Percentiles rank a stretch among this genome's conserved stretches.
Conservation (phyloP, 2,329 filamentous ascomycete genomes). For the Sporothrix variecibatus region DNA sequence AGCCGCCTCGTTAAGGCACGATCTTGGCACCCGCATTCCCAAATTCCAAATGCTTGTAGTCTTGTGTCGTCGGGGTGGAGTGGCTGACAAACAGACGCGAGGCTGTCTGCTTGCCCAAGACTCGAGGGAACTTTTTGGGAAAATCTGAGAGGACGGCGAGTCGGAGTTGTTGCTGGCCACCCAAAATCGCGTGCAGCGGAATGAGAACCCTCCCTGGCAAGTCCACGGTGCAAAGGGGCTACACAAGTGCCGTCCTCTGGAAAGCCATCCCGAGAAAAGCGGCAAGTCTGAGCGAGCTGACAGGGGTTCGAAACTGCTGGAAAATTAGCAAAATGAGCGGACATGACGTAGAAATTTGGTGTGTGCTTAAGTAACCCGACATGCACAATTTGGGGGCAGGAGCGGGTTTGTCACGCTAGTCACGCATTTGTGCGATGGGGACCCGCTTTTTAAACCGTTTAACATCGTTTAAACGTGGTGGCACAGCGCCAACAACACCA, state of each 20-base stretch:
- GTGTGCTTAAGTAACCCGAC: background rate
- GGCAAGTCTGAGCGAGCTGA: constrained; percentile 15
- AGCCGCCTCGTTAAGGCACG: background rate
- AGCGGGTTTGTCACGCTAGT: background rate
- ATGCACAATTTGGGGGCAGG: background rate
- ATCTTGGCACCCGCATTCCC: background rate
- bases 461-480: too few relatives aligned
- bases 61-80: background rate
- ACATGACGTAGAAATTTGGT: background rate
- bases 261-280: background rate
- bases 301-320: background rate
- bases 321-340: background rate
- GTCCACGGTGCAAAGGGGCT: background rate
- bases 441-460: background rate
- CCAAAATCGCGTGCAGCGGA: background rate
- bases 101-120: background rate
- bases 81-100: background rate
- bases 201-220: too few relatives aligned
- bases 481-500: background rate
- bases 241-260: background rate
- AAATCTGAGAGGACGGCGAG: background rate
- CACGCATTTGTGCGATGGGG: too few relatives aligned
- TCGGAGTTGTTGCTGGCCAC: background rate
- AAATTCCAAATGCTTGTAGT: background rate
- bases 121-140: background rate